Evolutionary conservation across 768 basidiomycete species (phyloP).

Genomic region (Lactarius pseudohatsudake): DNA sequence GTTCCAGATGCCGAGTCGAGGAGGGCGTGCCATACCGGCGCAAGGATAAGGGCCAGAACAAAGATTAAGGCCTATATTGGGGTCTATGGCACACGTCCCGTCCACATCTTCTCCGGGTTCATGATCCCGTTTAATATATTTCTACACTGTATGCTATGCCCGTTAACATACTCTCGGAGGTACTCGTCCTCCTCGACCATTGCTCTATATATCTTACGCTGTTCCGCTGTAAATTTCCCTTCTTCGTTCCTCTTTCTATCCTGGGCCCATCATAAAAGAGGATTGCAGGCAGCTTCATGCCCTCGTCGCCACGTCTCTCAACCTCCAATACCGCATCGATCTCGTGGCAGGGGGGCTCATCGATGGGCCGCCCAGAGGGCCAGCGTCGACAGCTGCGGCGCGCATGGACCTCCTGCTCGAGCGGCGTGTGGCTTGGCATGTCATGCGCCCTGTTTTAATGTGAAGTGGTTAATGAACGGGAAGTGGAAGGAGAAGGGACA

Average conservation of each 20-base stretch:
- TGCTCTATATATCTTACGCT: slow-evolving; percentile 9
- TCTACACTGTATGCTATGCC: slow-evolving; percentile 8
- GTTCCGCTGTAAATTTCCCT: slow-evolving; percentile 6
- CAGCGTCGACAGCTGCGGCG: background rate
- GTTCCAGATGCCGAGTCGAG: no score
- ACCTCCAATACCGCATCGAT: slow-evolving; percentile 31
- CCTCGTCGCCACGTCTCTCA: slow-evolving; percentile 30
- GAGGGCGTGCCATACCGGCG: no score
- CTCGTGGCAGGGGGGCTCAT: slow-evolving; percentile 36
- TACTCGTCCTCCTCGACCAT: slow-evolving; percentile 12
- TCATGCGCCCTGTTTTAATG: slow-evolving; percentile 38
- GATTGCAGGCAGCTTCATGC: slow-evolving; percentile 31
- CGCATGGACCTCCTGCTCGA: slow-evolving; percentile 33
- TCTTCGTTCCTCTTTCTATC: no score
- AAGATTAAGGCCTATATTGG: no score
- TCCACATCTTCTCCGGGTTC: no score
- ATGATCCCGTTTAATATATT: no score
- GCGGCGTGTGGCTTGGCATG: slow-evolving; percentile 31
- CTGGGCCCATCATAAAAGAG: slow-evolving; percentile 22
- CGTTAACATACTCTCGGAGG: slow-evolving; percentile 16
- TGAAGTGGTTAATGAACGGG: no score
- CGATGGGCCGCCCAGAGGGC: slow-evolving; percentile 26
- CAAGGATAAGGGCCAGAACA: no score
- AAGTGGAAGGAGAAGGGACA: no score
- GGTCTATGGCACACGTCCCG: no score